These are phyloP conservation scores for Candolleomyces eurysporus DNA, from an alignment of 768 basidiomycete genomes.

Conservation along the genomic window DNA sequence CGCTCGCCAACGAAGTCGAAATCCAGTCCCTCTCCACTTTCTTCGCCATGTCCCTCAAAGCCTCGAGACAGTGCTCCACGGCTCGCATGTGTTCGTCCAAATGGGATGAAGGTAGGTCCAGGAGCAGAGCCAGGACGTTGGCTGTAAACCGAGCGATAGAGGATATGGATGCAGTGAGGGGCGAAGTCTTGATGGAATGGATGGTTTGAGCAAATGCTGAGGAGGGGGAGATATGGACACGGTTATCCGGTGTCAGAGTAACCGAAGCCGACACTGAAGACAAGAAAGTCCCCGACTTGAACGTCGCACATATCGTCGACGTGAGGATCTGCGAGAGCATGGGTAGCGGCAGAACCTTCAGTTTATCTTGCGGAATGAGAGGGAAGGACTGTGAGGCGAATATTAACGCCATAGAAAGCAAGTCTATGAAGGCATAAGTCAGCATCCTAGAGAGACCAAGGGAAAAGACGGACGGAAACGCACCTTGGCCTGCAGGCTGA, in stretches of 20 bases:
- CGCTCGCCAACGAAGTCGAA: conserved; percentile 34
- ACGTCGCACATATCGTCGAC: conserved; percentile 52
- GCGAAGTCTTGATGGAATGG: conserved; percentile 31
- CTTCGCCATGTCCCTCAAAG: conserved; percentile 34
- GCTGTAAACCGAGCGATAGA: conserved; percentile 38
- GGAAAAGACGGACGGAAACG: conserved; percentile 17
- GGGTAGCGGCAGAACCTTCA: conserved; percentile 60
- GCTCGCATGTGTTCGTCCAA: conserved; percentile 29
- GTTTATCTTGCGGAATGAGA: conserved; percentile 49
- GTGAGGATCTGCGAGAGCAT: conserved; percentile 34
- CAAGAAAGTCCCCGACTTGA: conserved; percentile 56
- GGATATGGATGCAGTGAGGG: conserved; percentile 32
- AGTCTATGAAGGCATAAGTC: conserved; percentile 29
- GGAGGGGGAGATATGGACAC: conserved; percentile 27
- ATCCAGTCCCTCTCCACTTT: conserved; percentile 51
- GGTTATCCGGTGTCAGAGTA: conserved; percentile 21
- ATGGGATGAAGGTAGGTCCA: conserved; percentile 28
- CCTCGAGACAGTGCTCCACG: conserved; percentile 27
- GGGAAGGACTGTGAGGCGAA: conserved; percentile 61
- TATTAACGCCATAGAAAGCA: conserved; percentile 51
- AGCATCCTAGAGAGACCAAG: background rate
- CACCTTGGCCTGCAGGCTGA: conserved; percentile 46
- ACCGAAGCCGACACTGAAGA: conserved; percentile 34
- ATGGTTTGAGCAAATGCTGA: conserved; percentile 35
- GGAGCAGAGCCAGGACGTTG: conserved; percentile 29